Base-by-base conservation (phyloP, 345 rosid species). In the Dipteronia sinensis region DNA sequence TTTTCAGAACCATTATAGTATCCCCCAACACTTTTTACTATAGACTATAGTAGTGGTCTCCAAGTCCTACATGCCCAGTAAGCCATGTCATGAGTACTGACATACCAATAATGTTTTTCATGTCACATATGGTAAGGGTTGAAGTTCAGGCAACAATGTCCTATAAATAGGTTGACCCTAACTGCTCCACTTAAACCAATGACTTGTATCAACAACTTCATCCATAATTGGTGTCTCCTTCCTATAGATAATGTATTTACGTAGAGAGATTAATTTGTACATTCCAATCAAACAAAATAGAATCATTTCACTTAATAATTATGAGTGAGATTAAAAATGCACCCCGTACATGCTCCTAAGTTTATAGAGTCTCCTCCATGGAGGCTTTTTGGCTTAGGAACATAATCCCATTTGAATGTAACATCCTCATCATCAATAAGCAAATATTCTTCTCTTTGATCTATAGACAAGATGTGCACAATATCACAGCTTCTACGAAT, bases 161-260 rank as follows among this genome's bases (percentile, higher is more conserved):
- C 97, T 93, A 92, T 23, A 94, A n/a, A n/a, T n/a, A n/a, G 97
- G 74, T 92, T 92, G 76, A 92, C 94, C 85, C 97, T 92, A 58
- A 90, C 84, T 3, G 97, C 97, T 25, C 94, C 97, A 72, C 94
- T 92, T 79, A 92, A 82, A 55, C 97, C 97, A 34, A 88, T 82
- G 65, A 92, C 97, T 92, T 20, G 91, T 88, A 19, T 89, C 91
- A 79, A 87, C 55, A 40, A 90, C 93, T 58, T 85, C 80, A 61
- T 89, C 88, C 93, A 92, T 85, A n/a, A 64, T 78, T 2, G 84
- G 82, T 19, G 93, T 85, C 76, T 94, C 97, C 82, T 92, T 92
- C 85, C 94, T 86, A 81, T 93, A 92, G 49, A 92, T 84, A 46
- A 90, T 86, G 74, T 90, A 92, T 79, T 92, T 90, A 77, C n/a